These are phyloP conservation scores for Cystobasidium sp. DNA, from an alignment of 1,284 basidiomycete genomes.

Conservation along the genomic window DNA sequence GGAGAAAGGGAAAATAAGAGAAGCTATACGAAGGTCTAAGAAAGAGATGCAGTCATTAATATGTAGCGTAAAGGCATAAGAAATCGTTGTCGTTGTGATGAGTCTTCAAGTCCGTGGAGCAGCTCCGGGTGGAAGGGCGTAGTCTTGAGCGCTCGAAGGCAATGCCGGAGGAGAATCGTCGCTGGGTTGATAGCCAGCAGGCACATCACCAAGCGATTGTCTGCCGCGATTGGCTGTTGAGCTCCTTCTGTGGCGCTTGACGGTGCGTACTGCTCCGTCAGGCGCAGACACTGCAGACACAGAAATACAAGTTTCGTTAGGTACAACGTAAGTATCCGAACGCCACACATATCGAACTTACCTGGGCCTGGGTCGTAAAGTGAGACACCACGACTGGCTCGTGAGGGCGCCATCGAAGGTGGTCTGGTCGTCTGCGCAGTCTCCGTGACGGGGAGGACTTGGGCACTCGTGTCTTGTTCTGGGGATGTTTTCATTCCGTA, in stretches of 20 bases:
- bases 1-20: no score
- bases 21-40: no score
- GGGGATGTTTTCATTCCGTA: neutral
- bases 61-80: neutral
- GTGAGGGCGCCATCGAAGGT: slow-evolving; percentile 8
- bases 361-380: slow-evolving; percentile 41
- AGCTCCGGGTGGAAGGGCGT: slow-evolving; percentile 33
- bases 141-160: slow-evolving; percentile 1
- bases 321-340: neutral
- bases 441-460: neutral
- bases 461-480: neutral
- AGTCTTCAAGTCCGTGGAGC: slow-evolving; percentile 16
- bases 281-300: slow-evolving; percentile 25
- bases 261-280: slow-evolving; percentile 42
- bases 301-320: neutral
- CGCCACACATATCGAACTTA: slow-evolving; percentile 1
- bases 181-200: slow-evolving; percentile 2
- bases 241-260: slow-evolving; percentile 36
- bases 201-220: slow-evolving; percentile 18
- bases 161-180: slow-evolving; percentile 8
- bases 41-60: no score
- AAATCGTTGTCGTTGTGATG: neutral
- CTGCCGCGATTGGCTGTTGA: slow-evolving; percentile 28
- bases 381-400: slow-evolving; percentile 32
- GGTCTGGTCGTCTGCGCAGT: neutral